Conservation (phyloP, 2,329 filamentous ascomycete genomes). For the Pleochaeta shiraiana region DNA sequence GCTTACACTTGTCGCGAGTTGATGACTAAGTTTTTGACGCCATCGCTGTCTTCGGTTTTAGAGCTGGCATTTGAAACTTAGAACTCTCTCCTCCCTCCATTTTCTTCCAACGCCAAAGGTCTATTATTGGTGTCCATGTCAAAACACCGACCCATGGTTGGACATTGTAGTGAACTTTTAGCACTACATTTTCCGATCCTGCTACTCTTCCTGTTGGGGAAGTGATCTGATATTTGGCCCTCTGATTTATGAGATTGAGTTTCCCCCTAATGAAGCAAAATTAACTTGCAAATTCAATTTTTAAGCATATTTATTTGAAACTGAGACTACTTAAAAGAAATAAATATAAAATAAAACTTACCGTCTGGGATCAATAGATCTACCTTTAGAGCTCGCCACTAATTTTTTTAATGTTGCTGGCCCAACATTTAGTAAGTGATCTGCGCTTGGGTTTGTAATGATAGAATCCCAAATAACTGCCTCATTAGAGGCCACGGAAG, state of each 20-base stretch:
- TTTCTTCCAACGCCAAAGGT: constrained; percentile 40
- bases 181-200: constrained; percentile 46
- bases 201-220: constrained; percentile 66
- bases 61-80: constrained; percentile 38
- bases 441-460: constrained; percentile 51
- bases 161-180: constrained; percentile 85
- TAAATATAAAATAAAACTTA: constrained; percentile 10
- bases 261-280: constrained; percentile 44
- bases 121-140: constrained; percentile 45
- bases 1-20: no score
- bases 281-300: no score
- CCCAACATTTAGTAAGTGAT: constrained; percentile 38
- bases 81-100: constrained; percentile 42
- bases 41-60: constrained; percentile 32
- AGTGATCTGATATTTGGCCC: constrained; percentile 93
- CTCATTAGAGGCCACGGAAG: constrained; percentile 28
- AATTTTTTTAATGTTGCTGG: constrained; percentile 40
- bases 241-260: constrained; percentile 60
- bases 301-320: no score
- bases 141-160: constrained; percentile 89
- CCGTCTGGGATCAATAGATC: constrained; percentile 28
- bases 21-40: no score
- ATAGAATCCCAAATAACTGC: constrained; percentile 94
- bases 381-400: constrained; percentile 33
- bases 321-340: no score